Evolutionary conservation across 2,329 filamentous ascomycete species (phyloP).

Genomic region (Nemania sp.): DNA sequence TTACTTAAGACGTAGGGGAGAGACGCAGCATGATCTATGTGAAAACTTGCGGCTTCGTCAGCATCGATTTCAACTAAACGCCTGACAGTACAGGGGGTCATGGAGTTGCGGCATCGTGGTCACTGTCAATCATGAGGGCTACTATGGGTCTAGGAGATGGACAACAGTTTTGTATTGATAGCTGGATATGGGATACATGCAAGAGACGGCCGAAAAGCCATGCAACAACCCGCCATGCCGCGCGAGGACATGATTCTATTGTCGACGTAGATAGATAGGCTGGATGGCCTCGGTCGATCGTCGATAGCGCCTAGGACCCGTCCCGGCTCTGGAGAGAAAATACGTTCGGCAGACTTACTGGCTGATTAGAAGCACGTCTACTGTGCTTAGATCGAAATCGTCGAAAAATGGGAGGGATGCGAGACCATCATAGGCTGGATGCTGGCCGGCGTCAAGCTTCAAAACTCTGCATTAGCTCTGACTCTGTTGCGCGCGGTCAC

Average conservation of each 20-base stretch:
- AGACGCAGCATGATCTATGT: constrained; percentile 98
- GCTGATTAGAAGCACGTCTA: constrained; percentile 96
- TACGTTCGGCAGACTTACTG: constrained; percentile 72
- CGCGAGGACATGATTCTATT: constrained; percentile 7
- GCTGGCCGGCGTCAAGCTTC: constrained; percentile 94
- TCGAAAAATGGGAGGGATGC: constrained; percentile 96
- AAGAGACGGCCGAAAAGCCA: constrained; percentile 19
- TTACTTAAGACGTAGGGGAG: constrained; percentile 96
- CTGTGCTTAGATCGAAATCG: constrained; percentile 95
- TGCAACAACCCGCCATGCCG: constrained; percentile 14
- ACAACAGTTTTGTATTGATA: constrained; percentile 50
- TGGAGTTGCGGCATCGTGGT: constrained; percentile 13
- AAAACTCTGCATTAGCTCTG: constrained; percentile 24
- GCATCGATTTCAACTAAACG: constrained; percentile 21
- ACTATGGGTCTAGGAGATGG: constrained; percentile 35
- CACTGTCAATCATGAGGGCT: constrained; percentile 35
- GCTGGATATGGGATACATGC: constrained; percentile 40
- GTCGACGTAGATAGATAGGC: background rate
- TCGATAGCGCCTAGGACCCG: constrained; percentile 33
- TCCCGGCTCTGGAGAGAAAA: constrained; percentile 24
- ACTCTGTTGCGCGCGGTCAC: constrained; percentile 6
- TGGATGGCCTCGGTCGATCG: constrained; percentile 17
- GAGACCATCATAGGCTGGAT: constrained; percentile 93
- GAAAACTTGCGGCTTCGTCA: constrained; percentile 69
- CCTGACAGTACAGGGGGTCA: background rate